Percentiles rank a stretch among this genome's conserved stretches.
These are phyloP conservation scores for Erythrophleum ivorense DNA, from an alignment of 331 rosid genomes.

Conservation along the genomic window DNA sequence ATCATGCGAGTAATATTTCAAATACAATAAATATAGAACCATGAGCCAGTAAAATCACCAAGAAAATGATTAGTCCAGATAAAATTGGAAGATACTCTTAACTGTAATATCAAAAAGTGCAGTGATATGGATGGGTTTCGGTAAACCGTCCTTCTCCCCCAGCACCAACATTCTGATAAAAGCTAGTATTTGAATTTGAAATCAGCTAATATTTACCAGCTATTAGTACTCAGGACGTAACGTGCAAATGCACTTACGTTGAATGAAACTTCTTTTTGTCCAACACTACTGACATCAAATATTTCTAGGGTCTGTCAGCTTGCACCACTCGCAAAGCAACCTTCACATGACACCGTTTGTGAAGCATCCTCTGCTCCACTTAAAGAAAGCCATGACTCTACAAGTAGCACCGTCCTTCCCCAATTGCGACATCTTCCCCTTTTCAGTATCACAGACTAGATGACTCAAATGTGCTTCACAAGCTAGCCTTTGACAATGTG, in stretches of 20 bases:
- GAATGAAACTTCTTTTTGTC: background rate
- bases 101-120: too few species aligned
- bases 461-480: background rate
- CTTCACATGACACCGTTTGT: constrained; percentile 15
- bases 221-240: background rate
- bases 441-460: background rate
- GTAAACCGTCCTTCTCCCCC: too few species aligned
- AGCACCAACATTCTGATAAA: background rate
- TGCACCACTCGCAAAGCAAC: constrained; percentile 27
- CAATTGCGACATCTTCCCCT: background rate
- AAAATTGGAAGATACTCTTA: too few species aligned
- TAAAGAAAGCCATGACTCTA: background rate
- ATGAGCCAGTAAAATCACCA: too few species aligned
- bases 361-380: background rate
- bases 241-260: background rate
- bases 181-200: background rate
- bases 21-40: too few species aligned
- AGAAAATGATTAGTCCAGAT: too few species aligned
- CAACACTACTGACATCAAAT: constrained; percentile 18
- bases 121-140: background rate
- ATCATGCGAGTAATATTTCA: too few species aligned
- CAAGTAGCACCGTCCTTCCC: background rate
- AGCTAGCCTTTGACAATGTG: background rate
- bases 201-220: background rate
- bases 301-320: background rate